phyloP scores from a whole-genome alignment of 2,329 filamentous ascomycete genomes.

The Colletotrichum truncatum region DNA sequence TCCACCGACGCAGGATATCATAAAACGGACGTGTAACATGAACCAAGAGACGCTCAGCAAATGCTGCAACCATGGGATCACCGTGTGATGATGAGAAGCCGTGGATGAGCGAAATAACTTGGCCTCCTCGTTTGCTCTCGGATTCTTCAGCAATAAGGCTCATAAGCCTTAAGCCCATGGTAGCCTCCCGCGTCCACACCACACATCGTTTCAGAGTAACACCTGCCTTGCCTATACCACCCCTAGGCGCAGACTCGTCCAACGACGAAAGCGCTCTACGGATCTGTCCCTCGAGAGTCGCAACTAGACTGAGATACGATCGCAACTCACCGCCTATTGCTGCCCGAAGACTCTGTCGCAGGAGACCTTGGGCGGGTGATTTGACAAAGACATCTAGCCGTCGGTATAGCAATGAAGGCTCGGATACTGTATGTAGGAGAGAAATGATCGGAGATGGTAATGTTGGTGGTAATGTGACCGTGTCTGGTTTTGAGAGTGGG shows the following conservation, averaged over 20 bases:
- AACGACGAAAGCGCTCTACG: slow-evolving; percentile 80
- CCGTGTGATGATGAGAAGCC: slow-evolving; percentile 93
- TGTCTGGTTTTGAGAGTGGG: slow-evolving; percentile 74
- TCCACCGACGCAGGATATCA: slow-evolving; percentile 94
- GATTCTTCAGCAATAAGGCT: slow-evolving; percentile 94
- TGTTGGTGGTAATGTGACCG: slow-evolving; percentile 78
- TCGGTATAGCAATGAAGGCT: slow-evolving; percentile 92
- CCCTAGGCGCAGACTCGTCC: slow-evolving; percentile 72
- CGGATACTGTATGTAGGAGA: slow-evolving; percentile 87
- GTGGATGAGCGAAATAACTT: slow-evolving; percentile 93
- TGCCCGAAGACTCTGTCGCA: slow-evolving; percentile 90
- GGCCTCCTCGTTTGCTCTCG: slow-evolving; percentile 82
- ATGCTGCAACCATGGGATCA: slow-evolving; percentile 91
- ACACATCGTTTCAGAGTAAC: slow-evolving; percentile 96
- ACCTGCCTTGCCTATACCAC: slow-evolving; percentile 82
- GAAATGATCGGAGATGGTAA: slow-evolving; percentile 87
- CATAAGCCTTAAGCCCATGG: slow-evolving; percentile 93
- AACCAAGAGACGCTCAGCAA: slow-evolving; percentile 86
- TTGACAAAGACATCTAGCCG: slow-evolving; percentile 84
- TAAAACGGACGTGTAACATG: slow-evolving; percentile 96
- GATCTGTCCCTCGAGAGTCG: slow-evolving; percentile 92
- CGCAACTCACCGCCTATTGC: slow-evolving; percentile 86
- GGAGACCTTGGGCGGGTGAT: slow-evolving; percentile 81
- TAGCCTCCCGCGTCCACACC: slow-evolving; percentile 96
- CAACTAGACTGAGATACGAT: slow-evolving; percentile 89